Evolutionary conservation across 116 monocot genomes (phyloP), one percentile per base, ranked within the genome.

Genomic region (Cymodocea nodosa): DNA sequence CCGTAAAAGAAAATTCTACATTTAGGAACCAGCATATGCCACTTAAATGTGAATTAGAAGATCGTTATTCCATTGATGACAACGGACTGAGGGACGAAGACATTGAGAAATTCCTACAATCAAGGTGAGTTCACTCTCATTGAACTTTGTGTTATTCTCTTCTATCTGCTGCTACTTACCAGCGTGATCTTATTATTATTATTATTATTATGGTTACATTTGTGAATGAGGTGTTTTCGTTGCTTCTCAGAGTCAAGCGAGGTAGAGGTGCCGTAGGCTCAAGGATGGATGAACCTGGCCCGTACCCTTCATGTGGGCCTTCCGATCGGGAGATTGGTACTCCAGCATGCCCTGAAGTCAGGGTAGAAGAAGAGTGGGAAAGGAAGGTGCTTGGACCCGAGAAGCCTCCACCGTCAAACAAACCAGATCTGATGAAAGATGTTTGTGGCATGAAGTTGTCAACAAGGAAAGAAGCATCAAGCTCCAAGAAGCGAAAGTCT

Each of bases 271-370:
- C 82, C 2, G 61, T 95, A 54, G 94, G 94, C 49, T 87, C 90
- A 39, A 82, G 90, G 52, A 90, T 95, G 90, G 94, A 95, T 79
- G 94, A 95, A 69, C 79, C 94, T 58, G 94, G 94, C 63, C 94
- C 94, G 9, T 90, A 81, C 55, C 73, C 75, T 52, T 17, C 52
- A 2, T 60, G 77, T 52, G 2, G 56, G 19, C 71, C 73, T n/a
- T 50, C 39, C 14, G 44, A 70, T 59, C 65, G 51, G 17, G 70
- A 70, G 9, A 71, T 17, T 11, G 52, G 63, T 35, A 19, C 23
- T 10, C 52, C 22, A 2, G 23, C 36, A 12, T 12, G 11, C 57
- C 15, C 63, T 50, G 82, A 83, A 25, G 51, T 71, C 18, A 74
- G 82, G 53, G 44, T 60, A 36, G 63, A 71, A 50, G 81, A 88